Base-by-base conservation (phyloP, 257 asterid genomes). In the Osmanthus fragrans region DNA sequence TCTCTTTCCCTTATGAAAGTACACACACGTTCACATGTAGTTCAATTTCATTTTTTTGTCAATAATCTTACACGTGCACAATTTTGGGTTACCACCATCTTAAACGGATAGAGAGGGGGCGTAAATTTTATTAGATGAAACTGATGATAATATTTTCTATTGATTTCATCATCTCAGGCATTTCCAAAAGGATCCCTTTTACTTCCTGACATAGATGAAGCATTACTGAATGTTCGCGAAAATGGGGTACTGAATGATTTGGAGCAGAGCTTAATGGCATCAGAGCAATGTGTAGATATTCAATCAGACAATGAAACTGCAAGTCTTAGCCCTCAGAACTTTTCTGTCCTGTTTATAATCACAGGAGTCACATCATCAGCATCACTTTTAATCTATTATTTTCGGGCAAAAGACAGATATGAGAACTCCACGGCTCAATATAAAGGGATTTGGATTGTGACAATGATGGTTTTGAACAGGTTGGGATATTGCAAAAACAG, bases 151-250 rank as follows among this genome's bases (percentile, higher is more conserved):
- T 7, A 2, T 37, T 37, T 32, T 32, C 49, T 12, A 10, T 40
- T 40, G 49, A 40, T 40, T 40, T 40, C 15, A 11, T 40, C 21
- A 19, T 73, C 9, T 32, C 42, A 86, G 87, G 87, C 87, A 27
- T 86, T 86, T 37, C 86, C 86, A 0, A 83, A 84, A 39, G 89
- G 89, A 18, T 86, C 87, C 27, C 78, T 37, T 2, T 4, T 86
- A 84, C 40, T 86, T 23, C 71, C 79, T 21, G 86, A 83, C 76
- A 67, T 86, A 11, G 81, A 83, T 11, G 71, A 81, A 76, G 87
- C 87, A 21, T 16, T 85, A n/a, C 40, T 83, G 65, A 79, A 72
- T 27, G 83, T 80, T 30, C 80, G 80, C 5, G 89, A 85, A 54
- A 72, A 10, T 16, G 85, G 87, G 18, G 73, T 15, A 37, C 54